These are phyloP conservation scores for Globisporangium viniferum DNA, from an alignment of 352 stramenopile species.

Conservation along the genomic window DNA sequence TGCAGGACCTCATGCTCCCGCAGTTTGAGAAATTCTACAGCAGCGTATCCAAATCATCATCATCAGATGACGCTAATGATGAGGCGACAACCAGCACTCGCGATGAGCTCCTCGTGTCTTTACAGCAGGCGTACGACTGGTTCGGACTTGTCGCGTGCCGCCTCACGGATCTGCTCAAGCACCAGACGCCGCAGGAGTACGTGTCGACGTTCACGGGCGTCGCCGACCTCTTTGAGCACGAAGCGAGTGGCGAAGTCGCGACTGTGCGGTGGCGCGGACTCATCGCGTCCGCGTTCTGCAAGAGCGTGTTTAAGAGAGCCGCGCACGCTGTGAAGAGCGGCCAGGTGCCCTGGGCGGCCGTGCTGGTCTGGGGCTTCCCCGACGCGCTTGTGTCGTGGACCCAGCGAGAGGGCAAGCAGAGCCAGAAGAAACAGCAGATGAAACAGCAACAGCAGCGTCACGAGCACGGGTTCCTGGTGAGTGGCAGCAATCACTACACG, in stretches of 20 bases:
- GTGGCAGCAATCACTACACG: conserved; percentile 78
- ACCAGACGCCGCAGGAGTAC: conserved; percentile 61
- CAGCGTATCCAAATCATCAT: conserved; percentile 15
- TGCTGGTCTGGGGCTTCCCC: conserved; percentile 78
- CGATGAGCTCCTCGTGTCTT: conserved; percentile 26
- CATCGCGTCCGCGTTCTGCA: conserved; percentile 54
- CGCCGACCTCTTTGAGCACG: conserved; percentile 36
- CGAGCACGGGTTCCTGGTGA: conserved; percentile 75
- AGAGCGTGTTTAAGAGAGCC: conserved; percentile 46
- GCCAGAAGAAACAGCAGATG: background rate
- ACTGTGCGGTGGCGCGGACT: conserved; percentile 74
- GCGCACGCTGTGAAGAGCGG: conserved; percentile 41
- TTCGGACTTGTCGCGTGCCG: conserved; percentile 66
- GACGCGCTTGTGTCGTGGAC: conserved; percentile 71
- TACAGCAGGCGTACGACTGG: conserved; percentile 72
- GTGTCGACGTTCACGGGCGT: conserved; percentile 67
- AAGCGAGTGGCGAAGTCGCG: conserved; percentile 34
- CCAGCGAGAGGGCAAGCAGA: conserved; percentile 28
- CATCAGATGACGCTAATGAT: background rate
- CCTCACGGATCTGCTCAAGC: conserved; percentile 50
- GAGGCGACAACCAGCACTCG: background rate
- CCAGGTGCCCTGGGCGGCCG: conserved; percentile 58
- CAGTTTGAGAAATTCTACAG: conserved; percentile 42
- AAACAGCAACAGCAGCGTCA: conserved; percentile 15
- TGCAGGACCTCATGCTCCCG: conserved; percentile 53